Base-by-base conservation (phyloP, 2,329 filamentous ascomycete species). In the Neodidymelliopsis sp. region DNA sequence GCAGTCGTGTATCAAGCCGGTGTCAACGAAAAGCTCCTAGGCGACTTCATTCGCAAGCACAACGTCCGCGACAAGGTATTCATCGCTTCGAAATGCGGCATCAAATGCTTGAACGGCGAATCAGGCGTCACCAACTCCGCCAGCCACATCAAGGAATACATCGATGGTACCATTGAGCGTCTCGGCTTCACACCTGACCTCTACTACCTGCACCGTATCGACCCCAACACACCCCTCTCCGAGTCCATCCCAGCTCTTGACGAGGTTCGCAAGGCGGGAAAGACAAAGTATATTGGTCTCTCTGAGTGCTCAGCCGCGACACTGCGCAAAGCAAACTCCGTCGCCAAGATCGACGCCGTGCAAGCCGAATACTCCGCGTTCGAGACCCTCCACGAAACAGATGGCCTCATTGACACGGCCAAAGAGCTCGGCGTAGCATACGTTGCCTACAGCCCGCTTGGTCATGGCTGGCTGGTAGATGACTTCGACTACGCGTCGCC, bases 361-460 rank as follows among this genome's bases (percentile, higher is more conserved):
- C 78, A 82, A 62, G 67, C 78, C 7, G 80, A 82, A 56, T 81
- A 81, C 66, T 76, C 69, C n/a, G 71, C 74, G 1, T 81, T 80
- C 53, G 65, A 69, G 10, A 69, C 71, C 0, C 71, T 76, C 11
- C 76, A 78, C 49, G 78, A 80, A 58, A 60, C 45, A 5, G 45
- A 63, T 18, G 54, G 49, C 6, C 52, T 77, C 6, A 63, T 76
- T 15, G 40, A 53, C 20, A 70, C 72, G 2, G 70, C 67, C 25
- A 72, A 71, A 12, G 72, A 77, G 49, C 69, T 76, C 8, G 73
- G 62, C 27, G 44, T 72, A 4, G 62, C 69, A 1, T 57, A 66
- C 13, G 65, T 75, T 4, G 67, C 66, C 4, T 74, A 68, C 49
- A 62, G 59, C 13, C 71, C 69, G 2, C 56, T 75, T 0, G 67